A percentile compares a stretch with the other conserved stretches of the same genome.
Evolutionary conservation across 371 early-diverging fungal species (phyloP).

Genomic region (Mortierella sp.): DNA sequence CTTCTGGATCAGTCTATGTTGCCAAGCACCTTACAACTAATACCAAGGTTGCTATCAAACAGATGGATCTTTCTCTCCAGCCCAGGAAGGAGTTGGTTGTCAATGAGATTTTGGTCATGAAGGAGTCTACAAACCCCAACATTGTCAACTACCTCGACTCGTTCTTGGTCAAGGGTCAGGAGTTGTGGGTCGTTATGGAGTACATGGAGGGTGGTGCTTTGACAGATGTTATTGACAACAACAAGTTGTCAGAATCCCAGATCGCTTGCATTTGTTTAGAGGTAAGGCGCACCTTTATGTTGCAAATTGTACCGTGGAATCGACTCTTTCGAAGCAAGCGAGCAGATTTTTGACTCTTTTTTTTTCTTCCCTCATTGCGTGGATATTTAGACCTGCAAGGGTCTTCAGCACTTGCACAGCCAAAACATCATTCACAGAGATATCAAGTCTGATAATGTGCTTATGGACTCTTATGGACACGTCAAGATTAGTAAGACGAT

Average conservation of each 20-base stretch:
- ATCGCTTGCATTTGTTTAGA: constrained; percentile 94
- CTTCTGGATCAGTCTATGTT: constrained; percentile 96
- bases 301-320: not conserved
- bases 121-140: constrained; percentile 93
- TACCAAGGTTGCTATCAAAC: constrained; percentile 94
- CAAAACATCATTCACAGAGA: constrained; percentile 97
- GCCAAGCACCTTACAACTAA: constrained; percentile 77
- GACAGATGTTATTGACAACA: constrained; percentile 97
- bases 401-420: constrained; percentile 92
- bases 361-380: not conserved
- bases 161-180: constrained; percentile 84
- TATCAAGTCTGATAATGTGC: constrained; percentile 96
- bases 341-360: not conserved
- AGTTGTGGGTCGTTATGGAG: constrained; percentile 99
- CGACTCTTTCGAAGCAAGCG: not conserved
- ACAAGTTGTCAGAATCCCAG: constrained; percentile 90
- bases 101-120: constrained; percentile 97
- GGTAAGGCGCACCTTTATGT: constrained; percentile 4
- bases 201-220: constrained; percentile 98
- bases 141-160: constrained; percentile 96
- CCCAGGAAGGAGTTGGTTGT: constrained; percentile 95
- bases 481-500: constrained; percentile 90
- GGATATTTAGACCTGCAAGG: constrained; percentile 75
- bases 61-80: constrained; percentile 95
- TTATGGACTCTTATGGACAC: constrained; percentile 88